These are phyloP conservation scores for Globisporangium acanthophoron DNA, from an alignment of 352 stramenopile species.

Conservation along the genomic window DNA sequence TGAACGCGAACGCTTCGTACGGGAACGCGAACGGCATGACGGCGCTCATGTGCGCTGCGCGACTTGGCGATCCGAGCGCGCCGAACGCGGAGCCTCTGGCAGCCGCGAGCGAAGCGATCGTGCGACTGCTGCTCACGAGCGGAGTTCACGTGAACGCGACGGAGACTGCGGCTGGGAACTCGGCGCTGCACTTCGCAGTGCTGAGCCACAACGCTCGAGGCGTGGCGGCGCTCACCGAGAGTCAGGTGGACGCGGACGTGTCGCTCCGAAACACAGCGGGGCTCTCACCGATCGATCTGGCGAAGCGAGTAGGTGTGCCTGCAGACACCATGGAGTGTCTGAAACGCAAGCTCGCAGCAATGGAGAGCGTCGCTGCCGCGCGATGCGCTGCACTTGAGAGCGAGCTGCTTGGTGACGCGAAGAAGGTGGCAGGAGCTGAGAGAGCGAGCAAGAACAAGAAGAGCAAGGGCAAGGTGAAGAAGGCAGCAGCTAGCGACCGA, in stretches of 20 bases:
- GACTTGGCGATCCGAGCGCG: conserved; percentile 30
- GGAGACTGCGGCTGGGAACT: conserved; percentile 43
- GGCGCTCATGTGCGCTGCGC: conserved; percentile 74
- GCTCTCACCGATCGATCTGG: conserved; percentile 11
- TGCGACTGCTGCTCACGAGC: conserved; percentile 39
- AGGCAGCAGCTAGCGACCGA: conserved; percentile 12
- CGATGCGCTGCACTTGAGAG: conserved; percentile 1
- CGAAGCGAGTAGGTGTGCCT: conserved; percentile 5
- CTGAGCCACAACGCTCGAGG: conserved; percentile 48
- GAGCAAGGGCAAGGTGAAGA: conserved; percentile 22
- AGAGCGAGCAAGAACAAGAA: conserved; percentile 22
- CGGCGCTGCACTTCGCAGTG: conserved; percentile 71
- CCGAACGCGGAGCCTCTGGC: conserved; percentile 25
- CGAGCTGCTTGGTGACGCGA: conserved; percentile 3
- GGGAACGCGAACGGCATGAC: conserved; percentile 59
- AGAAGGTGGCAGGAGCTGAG: conserved; percentile 5
- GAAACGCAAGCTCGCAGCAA: conserved; percentile 12
- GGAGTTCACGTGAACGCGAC: conserved; percentile 32
- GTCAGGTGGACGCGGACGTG: conserved; percentile 4
- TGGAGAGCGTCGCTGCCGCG: conserved; percentile 9
- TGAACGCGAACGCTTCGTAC: conserved; percentile 31
- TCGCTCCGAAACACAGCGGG: conserved; percentile 17
- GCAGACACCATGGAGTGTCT: conserved; percentile 22
- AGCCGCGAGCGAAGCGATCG: conserved; percentile 41
- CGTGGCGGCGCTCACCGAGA: conserved; percentile 27